Base-by-base conservation (phyloP, 805 yeast species). In the Maudiozyma serrabonitensis region DNA sequence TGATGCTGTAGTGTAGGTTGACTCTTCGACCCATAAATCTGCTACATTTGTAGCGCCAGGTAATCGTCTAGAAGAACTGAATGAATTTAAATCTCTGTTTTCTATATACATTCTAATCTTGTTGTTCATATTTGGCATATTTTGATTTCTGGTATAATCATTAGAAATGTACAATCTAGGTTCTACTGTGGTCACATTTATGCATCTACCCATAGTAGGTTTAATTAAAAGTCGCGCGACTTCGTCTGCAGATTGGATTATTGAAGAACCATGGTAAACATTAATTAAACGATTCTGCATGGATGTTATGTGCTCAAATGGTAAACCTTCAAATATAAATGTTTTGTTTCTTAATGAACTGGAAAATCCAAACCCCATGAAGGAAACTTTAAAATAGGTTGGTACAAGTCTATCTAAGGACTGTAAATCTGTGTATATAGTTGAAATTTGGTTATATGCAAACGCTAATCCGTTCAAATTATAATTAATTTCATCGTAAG, bases 21-120 rank as follows among this genome's bases (percentile, higher is more conserved):
- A 78, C 67, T 88, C 95, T 61, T 88, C 95, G 18, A 90, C 87
- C 95, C 95, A 88, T 57, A 88, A 69, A 58, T 87, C 88, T 48
- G 79, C 75, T 8, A 85, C 82, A 11, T 83, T 75, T 0, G 81
- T 76, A 1, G 86, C 76, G 4, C 91, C 90, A 1, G 91, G 87
- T 47, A 87, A 67, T 57, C 84, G 79, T 64, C 84, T 76, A 46
- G 83, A 75, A 38, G 80, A 78, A 4, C 86, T 76, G 68, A 88
- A 88, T 52, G 77, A 76, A 56, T 79, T 77, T 67, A 87, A 68
- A 58, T 86, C 79, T 67, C 82, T 82, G 66, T 87, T 82, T 56
- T 86, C 81, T 57, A 86, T 81, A 65, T 84, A 87, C 53, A 82
- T 79, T 63, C 84, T 73, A 13, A 84, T 84, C 56, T 85, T 84